phyloP scores from a whole-genome alignment of 2,329 filamentous ascomycete genomes.

The Microdochium bolleyi region DNA sequence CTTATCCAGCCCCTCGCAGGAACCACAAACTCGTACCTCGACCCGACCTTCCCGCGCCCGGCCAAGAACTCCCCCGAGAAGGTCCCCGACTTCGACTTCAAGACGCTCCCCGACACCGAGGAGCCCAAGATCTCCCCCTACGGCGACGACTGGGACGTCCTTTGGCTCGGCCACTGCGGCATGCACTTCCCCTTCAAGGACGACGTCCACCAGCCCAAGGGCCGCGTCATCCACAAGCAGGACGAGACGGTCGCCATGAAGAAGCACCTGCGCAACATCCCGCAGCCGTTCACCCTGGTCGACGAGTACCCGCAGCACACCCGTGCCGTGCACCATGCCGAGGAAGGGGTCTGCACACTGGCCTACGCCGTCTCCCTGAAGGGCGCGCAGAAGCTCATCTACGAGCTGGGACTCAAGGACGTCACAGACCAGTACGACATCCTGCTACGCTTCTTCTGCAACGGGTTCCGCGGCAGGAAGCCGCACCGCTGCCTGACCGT shows the following conservation, averaged over 20 bases:
- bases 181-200: constrained; percentile 14
- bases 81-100: constrained; percentile 8
- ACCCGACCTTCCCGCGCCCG: constrained; percentile 16
- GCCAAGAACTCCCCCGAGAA: constrained; percentile 1
- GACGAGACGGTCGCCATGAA: constrained; percentile 24
- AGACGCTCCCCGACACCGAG: constrained; percentile 7
- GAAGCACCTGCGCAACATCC: constrained; percentile 18
- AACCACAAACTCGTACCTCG: constrained; percentile 9
- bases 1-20: constrained; percentile 10
- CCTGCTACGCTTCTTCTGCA: constrained; percentile 35
- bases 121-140: constrained; percentile 28
- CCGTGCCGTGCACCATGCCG: constrained; percentile 29
- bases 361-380: constrained; percentile 34
- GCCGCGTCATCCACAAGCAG: constrained; percentile 15
- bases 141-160: constrained; percentile 39
- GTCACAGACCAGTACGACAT: constrained; percentile 30
- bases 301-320: constrained; percentile 29
- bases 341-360: constrained; percentile 25
- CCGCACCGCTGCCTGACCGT: constrained; percentile 27
- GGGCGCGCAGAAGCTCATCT: constrained; percentile 30
- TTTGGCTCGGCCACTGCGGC: constrained; percentile 40
- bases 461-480: constrained; percentile 21
- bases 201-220: constrained; percentile 8
- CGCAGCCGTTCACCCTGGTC: constrained; percentile 23
- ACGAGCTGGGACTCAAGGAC: constrained; percentile 30